Evolutionary conservation across 2,329 filamentous ascomycete genomes (phyloP).

Genomic region (Cercospora janseana): DNA sequence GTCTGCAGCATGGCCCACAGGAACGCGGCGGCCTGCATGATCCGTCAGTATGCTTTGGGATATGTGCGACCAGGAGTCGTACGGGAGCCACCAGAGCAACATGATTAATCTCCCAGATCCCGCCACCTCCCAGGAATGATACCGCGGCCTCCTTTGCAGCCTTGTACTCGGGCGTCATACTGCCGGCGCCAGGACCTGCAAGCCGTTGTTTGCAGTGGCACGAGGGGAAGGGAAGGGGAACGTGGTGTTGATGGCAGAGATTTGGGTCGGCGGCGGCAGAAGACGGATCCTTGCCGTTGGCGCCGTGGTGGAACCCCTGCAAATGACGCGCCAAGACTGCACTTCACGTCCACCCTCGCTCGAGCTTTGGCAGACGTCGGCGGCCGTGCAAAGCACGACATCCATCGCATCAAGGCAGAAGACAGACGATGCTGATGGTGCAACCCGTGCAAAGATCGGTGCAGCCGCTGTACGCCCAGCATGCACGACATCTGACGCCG

Average conservation of each 20-base stretch:
- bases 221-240: constrained; percentile 15
- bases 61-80: constrained; percentile 40
- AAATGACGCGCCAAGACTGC: constrained; percentile 3
- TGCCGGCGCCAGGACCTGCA: constrained; percentile 1
- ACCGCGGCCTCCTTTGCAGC: constrained; percentile 93
- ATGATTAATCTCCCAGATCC: constrained; percentile 79
- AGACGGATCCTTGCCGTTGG: constrained; percentile 4
- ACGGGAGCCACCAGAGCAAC: constrained; percentile 85
- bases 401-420: not conserved
- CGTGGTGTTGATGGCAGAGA: constrained; percentile 12
- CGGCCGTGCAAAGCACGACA: not conserved
- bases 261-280: constrained; percentile 7
- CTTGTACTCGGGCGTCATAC: constrained; percentile 66
- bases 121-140: constrained; percentile 81
- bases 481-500: no score
- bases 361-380: not conserved
- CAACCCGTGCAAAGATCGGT: no score
- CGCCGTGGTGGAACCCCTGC: constrained; percentile 9
- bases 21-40: constrained; percentile 68
- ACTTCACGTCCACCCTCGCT: constrained; percentile 7
- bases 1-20: constrained; percentile 88
- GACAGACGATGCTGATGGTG: not conserved
- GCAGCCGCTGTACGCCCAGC: no score
- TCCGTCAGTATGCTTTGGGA: constrained; percentile 32
- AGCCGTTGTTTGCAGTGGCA: constrained; percentile 1